Evolutionary conservation across 495 filamentous ascomycete genomes (phyloP).

Genomic region (Acidiella bohemica): DNA sequence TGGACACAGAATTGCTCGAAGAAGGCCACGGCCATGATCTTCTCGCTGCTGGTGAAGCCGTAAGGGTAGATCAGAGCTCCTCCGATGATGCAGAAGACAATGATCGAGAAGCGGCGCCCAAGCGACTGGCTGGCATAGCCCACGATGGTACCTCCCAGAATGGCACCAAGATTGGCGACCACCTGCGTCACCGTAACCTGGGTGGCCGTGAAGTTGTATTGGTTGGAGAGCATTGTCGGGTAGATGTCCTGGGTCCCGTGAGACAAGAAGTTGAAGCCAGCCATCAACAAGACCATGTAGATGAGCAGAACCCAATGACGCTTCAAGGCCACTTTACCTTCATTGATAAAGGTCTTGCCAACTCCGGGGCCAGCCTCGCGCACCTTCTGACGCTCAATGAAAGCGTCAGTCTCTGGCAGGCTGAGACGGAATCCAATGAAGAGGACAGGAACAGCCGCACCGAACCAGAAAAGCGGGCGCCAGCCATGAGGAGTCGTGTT

Average conservation of each 20-base stretch:
- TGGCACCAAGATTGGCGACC: slow-evolving; percentile 70
- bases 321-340: slow-evolving; percentile 63
- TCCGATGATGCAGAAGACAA: slow-evolving; percentile 61
- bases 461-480: slow-evolving; percentile 83
- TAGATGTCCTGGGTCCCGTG: slow-evolving; percentile 89
- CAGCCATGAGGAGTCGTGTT: slow-evolving; percentile 59
- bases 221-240: slow-evolving; percentile 66
- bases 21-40: slow-evolving; percentile 70
- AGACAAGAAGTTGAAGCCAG: slow-evolving; percentile 88
- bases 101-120: slow-evolving; percentile 69
- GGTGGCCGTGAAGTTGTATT: slow-evolving; percentile 59
- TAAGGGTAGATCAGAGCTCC: slow-evolving; percentile 74
- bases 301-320: slow-evolving; percentile 66
- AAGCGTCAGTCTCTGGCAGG: slow-evolving; percentile 64
- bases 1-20: slow-evolving; percentile 88
- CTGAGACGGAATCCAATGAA: slow-evolving; percentile 65
- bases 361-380: slow-evolving; percentile 39
- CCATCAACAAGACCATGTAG: slow-evolving; percentile 76
- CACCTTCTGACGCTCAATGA: slow-evolving; percentile 45
- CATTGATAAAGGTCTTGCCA: slow-evolving; percentile 50
- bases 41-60: slow-evolving; percentile 47
- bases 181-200: slow-evolving; percentile 70
- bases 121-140: slow-evolving; percentile 72
- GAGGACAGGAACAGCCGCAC: slow-evolving; percentile 61
- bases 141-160: slow-evolving; percentile 60